phyloP scores from a whole-genome alignment of 192 early-diverging fungal species.

The Chytriomyces confervae region DNA sequence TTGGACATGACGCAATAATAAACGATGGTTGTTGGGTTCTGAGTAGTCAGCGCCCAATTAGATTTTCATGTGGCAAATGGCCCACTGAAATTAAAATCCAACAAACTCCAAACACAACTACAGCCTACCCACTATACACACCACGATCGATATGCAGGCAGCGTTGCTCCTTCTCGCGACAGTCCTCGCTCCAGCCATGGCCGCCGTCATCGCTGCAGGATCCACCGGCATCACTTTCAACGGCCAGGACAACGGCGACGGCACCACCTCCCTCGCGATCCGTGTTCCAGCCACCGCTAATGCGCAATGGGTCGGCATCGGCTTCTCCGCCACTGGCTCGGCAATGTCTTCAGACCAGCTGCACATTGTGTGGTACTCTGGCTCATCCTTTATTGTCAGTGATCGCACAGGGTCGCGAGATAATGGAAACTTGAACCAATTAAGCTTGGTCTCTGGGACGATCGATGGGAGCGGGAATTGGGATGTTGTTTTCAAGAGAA shows the following conservation, averaged over 20 bases:
- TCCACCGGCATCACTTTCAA: not conserved
- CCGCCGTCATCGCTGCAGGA: not conserved
- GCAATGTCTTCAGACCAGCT: not conserved
- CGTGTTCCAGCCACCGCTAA: not conserved
- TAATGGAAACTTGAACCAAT: not conserved
- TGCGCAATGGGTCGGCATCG: not conserved
- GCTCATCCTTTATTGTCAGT: not conserved
- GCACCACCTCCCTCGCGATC: not conserved
- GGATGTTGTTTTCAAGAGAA: not conserved
- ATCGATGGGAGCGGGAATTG: not conserved
- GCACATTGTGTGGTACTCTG: conserved; percentile 1
- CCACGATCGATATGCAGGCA: no score
- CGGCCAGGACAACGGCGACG: not conserved
- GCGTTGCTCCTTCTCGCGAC: no score
- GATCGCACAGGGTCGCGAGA: not conserved
- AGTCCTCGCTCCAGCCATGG: no score
- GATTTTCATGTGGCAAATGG: no score
- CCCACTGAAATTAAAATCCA: no score
- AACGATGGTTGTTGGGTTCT: no score
- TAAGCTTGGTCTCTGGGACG: not conserved
- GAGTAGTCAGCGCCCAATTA: no score
- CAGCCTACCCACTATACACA: no score
- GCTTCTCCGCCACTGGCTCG: not conserved
- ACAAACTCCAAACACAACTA: no score
- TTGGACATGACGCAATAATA: no score